A percentile compares a stretch with the other conserved stretches of the same genome.
Conservation (phyloP, 768 basidiomycete genomes). For the Podaxis rugospora region DNA sequence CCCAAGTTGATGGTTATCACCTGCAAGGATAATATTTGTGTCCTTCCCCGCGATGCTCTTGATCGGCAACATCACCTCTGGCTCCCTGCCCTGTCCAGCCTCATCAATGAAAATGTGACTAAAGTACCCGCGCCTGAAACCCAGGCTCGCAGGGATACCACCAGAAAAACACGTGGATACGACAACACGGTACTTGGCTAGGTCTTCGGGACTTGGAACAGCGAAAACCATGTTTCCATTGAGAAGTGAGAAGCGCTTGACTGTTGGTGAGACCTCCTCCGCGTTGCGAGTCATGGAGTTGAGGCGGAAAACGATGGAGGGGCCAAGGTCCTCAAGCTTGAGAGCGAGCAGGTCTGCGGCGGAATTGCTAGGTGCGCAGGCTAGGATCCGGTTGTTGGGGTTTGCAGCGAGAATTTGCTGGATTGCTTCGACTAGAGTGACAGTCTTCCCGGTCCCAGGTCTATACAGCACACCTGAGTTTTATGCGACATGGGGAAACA, state of each 20-base stretch:
- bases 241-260: constrained; percentile 33
- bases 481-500: background rate
- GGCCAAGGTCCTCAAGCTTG: constrained; percentile 32
- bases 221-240: constrained; percentile 40
- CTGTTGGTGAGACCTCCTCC: constrained; percentile 30
- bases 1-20: constrained; percentile 61
- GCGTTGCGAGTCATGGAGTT: constrained; percentile 43
- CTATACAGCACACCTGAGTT: constrained; percentile 21
- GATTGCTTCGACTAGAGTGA: constrained; percentile 62
- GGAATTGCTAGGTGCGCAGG: constrained; percentile 65
- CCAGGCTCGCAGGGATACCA: constrained; percentile 41
- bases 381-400: constrained; percentile 45
- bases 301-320: constrained; percentile 43
- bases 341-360: constrained; percentile 58
- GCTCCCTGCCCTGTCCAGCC: constrained; percentile 61
- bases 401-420: constrained; percentile 43
- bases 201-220: constrained; percentile 34
- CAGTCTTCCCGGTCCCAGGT: constrained; percentile 65
- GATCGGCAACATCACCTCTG: constrained; percentile 52
- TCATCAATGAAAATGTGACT: constrained; percentile 62
- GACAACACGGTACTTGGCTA: constrained; percentile 45
- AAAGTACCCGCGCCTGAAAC: constrained; percentile 49
- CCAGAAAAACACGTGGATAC: constrained; percentile 57
- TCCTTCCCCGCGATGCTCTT: constrained; percentile 39
- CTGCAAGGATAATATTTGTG: constrained; percentile 54